phyloP scores from a whole-genome alignment of 768 basidiomycete species.

The Clitopilus passeckerianus region DNA sequence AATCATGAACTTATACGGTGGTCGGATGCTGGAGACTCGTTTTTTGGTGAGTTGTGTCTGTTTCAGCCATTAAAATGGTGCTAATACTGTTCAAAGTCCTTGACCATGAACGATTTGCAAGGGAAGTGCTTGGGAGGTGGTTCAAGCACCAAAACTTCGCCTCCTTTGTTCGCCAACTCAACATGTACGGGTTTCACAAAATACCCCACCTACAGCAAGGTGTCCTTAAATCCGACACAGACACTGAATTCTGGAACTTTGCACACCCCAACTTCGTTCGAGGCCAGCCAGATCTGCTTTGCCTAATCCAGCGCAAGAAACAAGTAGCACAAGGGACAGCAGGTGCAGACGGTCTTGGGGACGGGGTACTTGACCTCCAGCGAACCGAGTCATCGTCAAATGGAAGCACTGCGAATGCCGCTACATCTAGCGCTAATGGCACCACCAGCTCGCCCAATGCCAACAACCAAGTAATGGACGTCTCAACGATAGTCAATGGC shows the following conservation, averaged over 20 bases:
- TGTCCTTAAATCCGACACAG: slow-evolving; percentile 77
- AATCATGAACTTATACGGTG: slow-evolving; percentile 87
- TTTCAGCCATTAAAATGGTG: neutral
- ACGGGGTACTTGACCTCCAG: slow-evolving; percentile 28
- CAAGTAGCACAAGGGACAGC: slow-evolving; percentile 35
- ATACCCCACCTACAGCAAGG: slow-evolving; percentile 96
- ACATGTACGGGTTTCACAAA: slow-evolving; percentile 96
- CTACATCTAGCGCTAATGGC: slow-evolving; percentile 13
- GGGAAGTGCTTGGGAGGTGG: slow-evolving; percentile 86
- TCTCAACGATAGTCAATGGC: slow-evolving; percentile 74
- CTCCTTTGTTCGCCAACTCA: slow-evolving; percentile 88
- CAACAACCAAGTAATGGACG: slow-evolving; percentile 56
- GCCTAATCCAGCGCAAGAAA: slow-evolving; percentile 86
- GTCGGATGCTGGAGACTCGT: slow-evolving; percentile 88
- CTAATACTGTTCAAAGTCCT: slow-evolving; percentile 49
- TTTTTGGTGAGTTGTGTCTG: slow-evolving; percentile 58
- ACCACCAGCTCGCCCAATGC: slow-evolving; percentile 22
- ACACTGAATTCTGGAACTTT: slow-evolving; percentile 88
- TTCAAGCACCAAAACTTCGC: slow-evolving; percentile 98
- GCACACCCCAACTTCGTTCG: slow-evolving; percentile 85
- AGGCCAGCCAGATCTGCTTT: slow-evolving; percentile 84
- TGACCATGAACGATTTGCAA: slow-evolving; percentile 86
- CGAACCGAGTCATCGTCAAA: slow-evolving; percentile 14
- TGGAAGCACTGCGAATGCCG: slow-evolving; percentile 5
- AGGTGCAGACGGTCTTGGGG: slow-evolving; percentile 4